phyloP scores from a whole-genome alignment of 345 rosid species.

The Leavenworthia alabamica region DNA sequence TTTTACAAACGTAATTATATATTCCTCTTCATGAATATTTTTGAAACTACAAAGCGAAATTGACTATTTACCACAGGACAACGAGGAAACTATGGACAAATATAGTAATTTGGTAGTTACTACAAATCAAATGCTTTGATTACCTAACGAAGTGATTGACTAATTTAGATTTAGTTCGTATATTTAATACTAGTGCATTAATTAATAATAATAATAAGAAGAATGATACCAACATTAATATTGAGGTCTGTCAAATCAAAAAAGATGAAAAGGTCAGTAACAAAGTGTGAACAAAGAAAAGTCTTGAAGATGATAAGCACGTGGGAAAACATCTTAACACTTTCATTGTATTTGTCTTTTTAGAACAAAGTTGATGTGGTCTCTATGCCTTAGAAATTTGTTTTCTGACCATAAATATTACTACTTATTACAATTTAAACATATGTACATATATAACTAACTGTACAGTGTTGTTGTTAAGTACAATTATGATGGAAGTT shows the following conservation, averaged over 20 bases:
- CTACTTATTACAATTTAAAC: neutral
- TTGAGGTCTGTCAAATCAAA: neutral
- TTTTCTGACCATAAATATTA: neutral
- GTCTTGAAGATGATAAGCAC: constrained; percentile 10
- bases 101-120: neutral
- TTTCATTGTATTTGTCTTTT: constrained; percentile 19
- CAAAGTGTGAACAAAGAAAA: constrained; percentile 8
- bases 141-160: neutral
- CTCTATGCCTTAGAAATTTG: neutral
- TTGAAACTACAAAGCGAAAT: no score
- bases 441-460: neutral
- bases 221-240: neutral
- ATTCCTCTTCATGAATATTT: no score
- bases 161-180: neutral
- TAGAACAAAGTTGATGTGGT: neutral
- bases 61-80: no score
- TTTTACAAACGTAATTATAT: neutral
- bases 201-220: neutral
- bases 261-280: constrained; percentile 1
- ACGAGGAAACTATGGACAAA: neutral
- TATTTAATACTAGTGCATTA: neutral
- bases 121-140: neutral
- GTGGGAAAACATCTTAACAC: constrained; percentile 21
- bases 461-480: neutral
- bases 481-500: neutral